Base-by-base conservation (phyloP, 1,284 basidiomycete genomes). In the Mycena citricolor region DNA sequence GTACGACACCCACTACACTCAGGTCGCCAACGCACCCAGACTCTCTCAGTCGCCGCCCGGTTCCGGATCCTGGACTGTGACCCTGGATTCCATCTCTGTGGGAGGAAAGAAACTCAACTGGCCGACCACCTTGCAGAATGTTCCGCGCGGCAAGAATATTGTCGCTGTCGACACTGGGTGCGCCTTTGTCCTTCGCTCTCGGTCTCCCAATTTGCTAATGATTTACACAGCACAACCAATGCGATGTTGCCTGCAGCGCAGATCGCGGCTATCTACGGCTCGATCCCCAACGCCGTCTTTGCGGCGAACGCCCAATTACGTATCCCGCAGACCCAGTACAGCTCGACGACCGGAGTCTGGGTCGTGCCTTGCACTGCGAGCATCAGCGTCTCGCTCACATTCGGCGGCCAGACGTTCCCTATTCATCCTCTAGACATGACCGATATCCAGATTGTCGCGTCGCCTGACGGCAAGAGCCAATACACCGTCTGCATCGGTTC, bases 171-270 rank as follows among this genome's bases (percentile, higher is more conserved):
- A 52, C 23, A 52, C 50, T 20, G 50, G 45, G 23, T 32, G 24
- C 7, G 21, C 79, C 2, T 62, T 85, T 63, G 21, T 12, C 2
- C 31, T 17, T 32, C 26, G 4, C 20, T 5, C 4, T n/a, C 8
- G 19, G 1, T 10, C n/a, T 19, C 44, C 30, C 5, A 17, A 8
- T 17, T 33, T 12, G 19, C 13, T 33, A n/a, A n/a, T n/a, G n/a
- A n/a, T n/a, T n/a, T n/a, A n/a, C 13, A 14, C 19, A 42, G 47
- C 2, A 51, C 49, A 0, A 47, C 44, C 8, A 51, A 51, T 17
- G 37, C 46, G 8, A 34, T 51, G 39, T 37, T 43, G 41, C 49
- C 45, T 2, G 33, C 28, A 3, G 29, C 12, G 2, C 38, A 47
- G 22, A 33, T 51, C 12, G 79, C 2, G 39, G 44, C 44, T 7